Percentiles rank a stretch among this genome's conserved stretches.
These are phyloP conservation scores for Adansonia madagascariensis DNA, from an alignment of 441 rosid genomes.

Conservation along the genomic window DNA sequence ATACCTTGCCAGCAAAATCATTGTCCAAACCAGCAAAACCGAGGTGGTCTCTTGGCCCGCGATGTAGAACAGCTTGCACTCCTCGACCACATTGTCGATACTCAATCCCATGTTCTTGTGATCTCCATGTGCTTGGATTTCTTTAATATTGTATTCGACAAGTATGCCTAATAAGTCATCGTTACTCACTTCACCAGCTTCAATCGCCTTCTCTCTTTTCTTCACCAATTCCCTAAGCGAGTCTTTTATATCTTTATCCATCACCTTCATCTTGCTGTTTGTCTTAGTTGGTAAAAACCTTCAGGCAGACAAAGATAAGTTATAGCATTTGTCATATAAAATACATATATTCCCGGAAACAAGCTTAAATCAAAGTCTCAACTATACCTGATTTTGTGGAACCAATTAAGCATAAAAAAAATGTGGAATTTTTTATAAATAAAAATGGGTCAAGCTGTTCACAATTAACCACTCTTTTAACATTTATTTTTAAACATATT, in stretches of 20 bases:
- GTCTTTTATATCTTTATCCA: constrained; percentile 21
- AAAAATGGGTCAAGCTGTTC: no score
- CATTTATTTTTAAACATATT: no score
- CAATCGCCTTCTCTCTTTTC: constrained; percentile 28
- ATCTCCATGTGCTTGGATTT: constrained; percentile 24
- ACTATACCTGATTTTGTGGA: no score
- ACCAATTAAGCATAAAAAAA: no score
- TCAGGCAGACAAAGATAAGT: background rate
- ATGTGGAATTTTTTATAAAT: no score
- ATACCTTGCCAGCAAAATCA: constrained; percentile 30
- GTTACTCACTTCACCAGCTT: background rate
- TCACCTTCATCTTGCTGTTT: constrained; percentile 30
- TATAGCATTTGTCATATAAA: background rate
- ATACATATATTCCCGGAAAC: no score
- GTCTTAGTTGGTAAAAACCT: constrained; percentile 33
- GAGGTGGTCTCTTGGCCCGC: constrained; percentile 40
- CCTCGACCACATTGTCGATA: constrained; percentile 33
- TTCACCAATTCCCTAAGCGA: constrained; percentile 25
- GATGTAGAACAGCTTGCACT: constrained; percentile 42
- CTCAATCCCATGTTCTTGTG: constrained; percentile 31
- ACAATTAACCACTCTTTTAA: no score
- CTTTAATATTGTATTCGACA: constrained; percentile 34
- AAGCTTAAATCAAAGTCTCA: no score
- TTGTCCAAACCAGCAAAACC: constrained; percentile 33
- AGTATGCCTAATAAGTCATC: constrained; percentile 36